Evolutionary conservation across 208 protist species (phyloP), one percentile per base, ranked within the genome.

Genomic region (Angomonas deanei): DNA sequence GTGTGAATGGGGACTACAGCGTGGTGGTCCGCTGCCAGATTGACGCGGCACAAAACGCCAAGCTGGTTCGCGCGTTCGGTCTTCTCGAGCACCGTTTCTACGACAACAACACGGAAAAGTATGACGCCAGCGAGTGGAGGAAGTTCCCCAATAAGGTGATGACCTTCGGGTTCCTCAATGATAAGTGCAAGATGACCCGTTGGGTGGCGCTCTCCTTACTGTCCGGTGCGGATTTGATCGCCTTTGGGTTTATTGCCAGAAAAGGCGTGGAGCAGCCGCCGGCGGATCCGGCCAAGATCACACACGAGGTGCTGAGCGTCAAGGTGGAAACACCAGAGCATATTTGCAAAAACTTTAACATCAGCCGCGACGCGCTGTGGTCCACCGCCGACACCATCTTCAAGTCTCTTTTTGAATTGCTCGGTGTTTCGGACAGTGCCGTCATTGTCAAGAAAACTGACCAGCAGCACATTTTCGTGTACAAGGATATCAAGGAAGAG

Each of bases 11-110:
- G 53, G 72, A 71, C 24, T 96, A 96, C 77, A 82, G 92, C 58
- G 63, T 96, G 47, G 71, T 96, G 39, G 90, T 96, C 36, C 90
- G 90, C 34, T 92, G 82, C 64, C 84, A 93, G 57, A 53, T 96
- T 8, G 90, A 96, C 54, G 84, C 84, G 0, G 73, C 88, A 33
- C 76, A 66, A 55, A 56, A 69, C 26, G 53, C 70, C 39, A 72
- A 78, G 17, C 57, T 83, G 63, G 36, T 89, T 24, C 90, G 90
- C 57, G 42, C 84, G 24, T 96, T 96, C 68, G 85, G 80, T 58
- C 79, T 93, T 26, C 72, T 96, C 53, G 86, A 96, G 77, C 81
- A 87, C 54, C 79, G 66, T 26, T 60, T 69, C 34, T 36, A 30
- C 55, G 38, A 61, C n/a, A 61, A 64, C 26, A 68, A 69, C 21